Evolutionary conservation across 345 rosid genomes (phyloP).

Genomic region (Cochlearia excelsa): DNA sequence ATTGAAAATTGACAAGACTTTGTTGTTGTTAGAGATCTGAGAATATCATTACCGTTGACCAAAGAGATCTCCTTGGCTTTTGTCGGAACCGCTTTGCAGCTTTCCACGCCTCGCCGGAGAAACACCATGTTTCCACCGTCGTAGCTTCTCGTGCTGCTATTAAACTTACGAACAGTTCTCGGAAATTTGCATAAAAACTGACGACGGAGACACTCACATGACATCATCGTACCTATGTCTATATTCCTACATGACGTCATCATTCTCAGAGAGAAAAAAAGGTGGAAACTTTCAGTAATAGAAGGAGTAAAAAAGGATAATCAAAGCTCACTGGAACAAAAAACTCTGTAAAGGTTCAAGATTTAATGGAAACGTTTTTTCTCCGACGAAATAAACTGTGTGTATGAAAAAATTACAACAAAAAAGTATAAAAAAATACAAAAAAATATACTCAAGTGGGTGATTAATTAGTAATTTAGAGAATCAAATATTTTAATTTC

Average conservation of each 20-base stretch:
- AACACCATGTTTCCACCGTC: slow-evolving; percentile 42
- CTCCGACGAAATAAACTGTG: too few species aligned
- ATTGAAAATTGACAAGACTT: too few species aligned
- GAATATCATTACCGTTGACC: slow-evolving; percentile 45
- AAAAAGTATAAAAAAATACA: too few species aligned
- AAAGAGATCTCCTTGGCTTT: slow-evolving; percentile 54
- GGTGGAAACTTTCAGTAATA: neutral
- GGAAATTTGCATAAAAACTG: slow-evolving; percentile 40
- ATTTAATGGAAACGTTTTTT: too few species aligned
- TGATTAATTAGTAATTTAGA: too few species aligned
- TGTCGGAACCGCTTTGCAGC: slow-evolving; percentile 56
- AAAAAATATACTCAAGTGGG: too few species aligned
- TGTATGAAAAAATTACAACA: too few species aligned
- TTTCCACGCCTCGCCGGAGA: slow-evolving; percentile 45
- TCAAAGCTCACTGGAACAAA: too few species aligned
- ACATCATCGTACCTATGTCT: slow-evolving; percentile 56
- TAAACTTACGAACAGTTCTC: slow-evolving; percentile 31
- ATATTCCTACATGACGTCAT: slow-evolving; percentile 63
- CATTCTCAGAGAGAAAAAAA: slow-evolving; percentile 27
- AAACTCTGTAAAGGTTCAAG: too few species aligned
- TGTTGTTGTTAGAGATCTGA: too few species aligned
- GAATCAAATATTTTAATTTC: too few species aligned
- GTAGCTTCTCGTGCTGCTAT: slow-evolving; percentile 22
- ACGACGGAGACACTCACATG: slow-evolving; percentile 61
- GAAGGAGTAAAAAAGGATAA: too few species aligned